Base-by-base conservation (phyloP, 768 basidiomycete species). In the Psilocybe cubensis region DNA sequence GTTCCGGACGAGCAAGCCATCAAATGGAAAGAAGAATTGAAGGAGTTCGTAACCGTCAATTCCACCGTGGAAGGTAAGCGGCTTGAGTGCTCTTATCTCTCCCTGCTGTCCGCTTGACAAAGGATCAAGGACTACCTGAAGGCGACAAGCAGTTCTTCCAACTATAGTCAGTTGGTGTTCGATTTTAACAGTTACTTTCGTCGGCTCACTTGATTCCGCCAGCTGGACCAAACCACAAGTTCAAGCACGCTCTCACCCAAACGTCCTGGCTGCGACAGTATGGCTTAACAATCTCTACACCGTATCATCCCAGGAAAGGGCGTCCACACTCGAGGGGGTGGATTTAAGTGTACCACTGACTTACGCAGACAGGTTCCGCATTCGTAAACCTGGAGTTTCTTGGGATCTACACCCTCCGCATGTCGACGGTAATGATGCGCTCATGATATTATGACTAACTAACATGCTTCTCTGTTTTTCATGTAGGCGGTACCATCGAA, bases 311-410 rank as follows among this genome's bases (percentile, higher is more conserved):
- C 74, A 69, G 11, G 67, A 65, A 25, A 67, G 64, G 18, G 66
- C 72, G 14, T 28, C 18, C 42, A 31, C 60, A 4, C 48, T 63
- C 20, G 79, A 83, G 18, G 82, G 82, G 10, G 84, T 91, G 14
- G 84, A 89, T 61, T 74, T 89, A 28, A 74, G 78, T 6, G 77
- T 81, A 3, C 86, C 89, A 17, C 71, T 92, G 57, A 81, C 76
- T 12, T 92, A 93, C 59, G 88, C 87, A 0, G 89, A 92, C 67
- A 76, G 88, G 29, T 86, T 90, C 69, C 82, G 88, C 29, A 91
- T 92, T 59, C 78, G 91, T 51, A 83, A 84, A 57, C 86, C 89
- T 1, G 88, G 88, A 17, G 71, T 72, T 23, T 62, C 71, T 45
- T 92, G 89, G 85, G 65, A 72, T 41, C 60, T 70, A 2, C 82